Evolutionary conservation across 2,329 filamentous ascomycete genomes (phyloP).

Genomic region (Colletotrichum sp.): DNA sequence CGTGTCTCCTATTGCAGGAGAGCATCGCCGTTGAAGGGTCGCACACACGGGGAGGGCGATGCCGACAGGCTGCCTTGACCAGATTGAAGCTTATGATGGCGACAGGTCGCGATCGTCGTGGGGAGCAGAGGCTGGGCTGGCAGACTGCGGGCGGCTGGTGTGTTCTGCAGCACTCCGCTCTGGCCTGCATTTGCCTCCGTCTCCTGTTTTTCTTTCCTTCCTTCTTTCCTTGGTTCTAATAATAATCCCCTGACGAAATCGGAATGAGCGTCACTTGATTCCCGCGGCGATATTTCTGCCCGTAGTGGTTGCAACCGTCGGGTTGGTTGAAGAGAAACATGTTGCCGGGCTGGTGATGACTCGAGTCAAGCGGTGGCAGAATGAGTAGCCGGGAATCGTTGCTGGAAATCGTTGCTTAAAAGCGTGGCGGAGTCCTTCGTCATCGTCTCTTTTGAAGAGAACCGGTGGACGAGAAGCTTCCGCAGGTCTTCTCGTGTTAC

Average conservation of each 20-base stretch:
- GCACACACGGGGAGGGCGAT: constrained; percentile 12
- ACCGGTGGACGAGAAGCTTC: constrained; percentile 10
- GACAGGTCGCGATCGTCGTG: not conserved
- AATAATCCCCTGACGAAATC: constrained; percentile 7
- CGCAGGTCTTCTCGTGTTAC: constrained; percentile 7
- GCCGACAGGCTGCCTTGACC: not conserved
- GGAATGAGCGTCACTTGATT: constrained; percentile 10
- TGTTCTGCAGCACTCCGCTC: not conserved
- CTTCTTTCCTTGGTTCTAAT: constrained; percentile 2
- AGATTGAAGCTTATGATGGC: not conserved
- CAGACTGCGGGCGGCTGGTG: not conserved
- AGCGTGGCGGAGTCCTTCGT: constrained; percentile 14
- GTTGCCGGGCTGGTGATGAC: not conserved
- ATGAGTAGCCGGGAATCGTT: not conserved
- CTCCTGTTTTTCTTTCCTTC: not conserved
- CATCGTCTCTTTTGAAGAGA: constrained; percentile 4
- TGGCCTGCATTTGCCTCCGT: not conserved
- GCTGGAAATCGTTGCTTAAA: not conserved
- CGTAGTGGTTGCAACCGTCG: constrained; percentile 7
- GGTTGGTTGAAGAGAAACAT: not conserved
- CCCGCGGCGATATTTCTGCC: not conserved
- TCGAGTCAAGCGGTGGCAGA: not conserved
- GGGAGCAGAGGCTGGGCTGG: not conserved
- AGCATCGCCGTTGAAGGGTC: not conserved
- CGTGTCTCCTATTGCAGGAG: not conserved